phyloP scores from a whole-genome alignment of 139 green algal genomes.

The Penium margaritaceum region DNA sequence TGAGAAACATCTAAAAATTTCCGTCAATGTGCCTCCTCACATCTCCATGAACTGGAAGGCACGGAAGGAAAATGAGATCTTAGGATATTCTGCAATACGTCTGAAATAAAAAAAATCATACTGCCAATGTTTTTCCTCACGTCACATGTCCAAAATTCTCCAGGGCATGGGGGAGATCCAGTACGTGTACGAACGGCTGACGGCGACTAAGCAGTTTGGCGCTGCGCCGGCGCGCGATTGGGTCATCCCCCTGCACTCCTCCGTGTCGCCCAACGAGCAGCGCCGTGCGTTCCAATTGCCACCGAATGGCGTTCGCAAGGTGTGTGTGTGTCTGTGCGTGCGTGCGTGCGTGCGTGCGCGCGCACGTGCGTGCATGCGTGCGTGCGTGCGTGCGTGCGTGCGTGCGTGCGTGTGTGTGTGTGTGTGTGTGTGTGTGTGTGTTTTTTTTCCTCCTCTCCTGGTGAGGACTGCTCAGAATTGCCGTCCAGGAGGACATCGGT shows the following conservation, averaged over 20 bases:
- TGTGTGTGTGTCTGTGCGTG: too few species aligned
- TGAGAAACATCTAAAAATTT: too few species aligned
- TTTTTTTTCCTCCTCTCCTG: background rate
- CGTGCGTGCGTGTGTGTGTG: background rate
- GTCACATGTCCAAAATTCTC: conserved; percentile 5
- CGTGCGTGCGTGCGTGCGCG: too few species aligned
- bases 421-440: background rate
- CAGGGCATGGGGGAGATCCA: conserved; percentile 70
- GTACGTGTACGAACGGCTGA: conserved; percentile 38
- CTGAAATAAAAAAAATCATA: too few species aligned
- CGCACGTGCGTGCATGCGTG: too few species aligned
- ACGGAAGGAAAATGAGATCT: too few species aligned
- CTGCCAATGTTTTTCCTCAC: background rate
- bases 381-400: too few species aligned
- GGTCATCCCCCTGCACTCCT: conserved; percentile 80
- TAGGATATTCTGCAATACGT: too few species aligned
- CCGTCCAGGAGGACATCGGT: conserved; percentile 87
- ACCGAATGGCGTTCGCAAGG: conserved; percentile 56
- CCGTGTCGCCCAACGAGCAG: conserved; percentile 68
- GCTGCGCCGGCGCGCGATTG: background rate
- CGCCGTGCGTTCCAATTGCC: conserved; percentile 39
- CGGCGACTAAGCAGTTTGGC: conserved; percentile 15
- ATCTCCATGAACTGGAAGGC: too few species aligned
- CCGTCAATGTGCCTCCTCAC: too few species aligned
- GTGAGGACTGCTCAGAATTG: conserved; percentile 91